These are phyloP conservation scores for Serpula lacrymans DNA, from an alignment of 768 basidiomycete genomes.

Conservation along the genomic window DNA sequence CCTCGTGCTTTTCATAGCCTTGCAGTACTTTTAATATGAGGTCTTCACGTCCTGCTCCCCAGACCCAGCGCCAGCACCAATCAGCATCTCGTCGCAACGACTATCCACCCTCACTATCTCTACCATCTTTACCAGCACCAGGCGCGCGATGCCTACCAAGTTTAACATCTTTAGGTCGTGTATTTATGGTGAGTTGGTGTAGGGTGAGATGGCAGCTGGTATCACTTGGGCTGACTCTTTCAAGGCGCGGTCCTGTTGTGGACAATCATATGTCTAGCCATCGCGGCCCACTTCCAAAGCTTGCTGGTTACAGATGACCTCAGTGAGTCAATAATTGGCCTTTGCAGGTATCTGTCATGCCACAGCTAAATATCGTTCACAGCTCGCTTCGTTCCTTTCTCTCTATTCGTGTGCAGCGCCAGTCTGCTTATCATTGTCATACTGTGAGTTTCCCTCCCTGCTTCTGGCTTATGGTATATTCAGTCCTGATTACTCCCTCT, in stretches of 20 bases:
- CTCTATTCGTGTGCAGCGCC: conserved; percentile 73
- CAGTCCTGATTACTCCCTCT: no score
- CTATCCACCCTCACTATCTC: conserved; percentile 25
- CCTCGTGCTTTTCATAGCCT: conserved; percentile 24
- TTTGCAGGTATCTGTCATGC: neutral
- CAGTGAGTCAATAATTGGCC: conserved; percentile 45
- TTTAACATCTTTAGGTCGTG: conserved; percentile 68
- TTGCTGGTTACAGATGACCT: conserved; percentile 74
- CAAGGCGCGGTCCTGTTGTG: conserved; percentile 66
- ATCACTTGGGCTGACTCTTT: conserved; percentile 7
- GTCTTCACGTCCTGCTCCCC: conserved; percentile 18
- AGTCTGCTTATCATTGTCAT: conserved; percentile 65
- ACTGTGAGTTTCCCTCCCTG: conserved; percentile 48
- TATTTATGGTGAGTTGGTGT: conserved; percentile 55
- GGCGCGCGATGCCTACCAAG: conserved; percentile 57
- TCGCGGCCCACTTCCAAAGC: conserved; percentile 74
- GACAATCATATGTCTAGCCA: conserved; percentile 74
- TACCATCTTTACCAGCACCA: conserved; percentile 30
- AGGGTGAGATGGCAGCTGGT: neutral
- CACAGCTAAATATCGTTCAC: conserved; percentile 6
- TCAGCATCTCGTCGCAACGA: conserved; percentile 28
- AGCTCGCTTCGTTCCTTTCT: conserved; percentile 88
- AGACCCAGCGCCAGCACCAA: conserved; percentile 22
- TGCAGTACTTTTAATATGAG: conserved; percentile 26
- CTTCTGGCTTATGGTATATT: conserved; percentile 3